Conservation (phyloP, 129 eudicot genomes). For the Saposhnikovia divaricata region DNA sequence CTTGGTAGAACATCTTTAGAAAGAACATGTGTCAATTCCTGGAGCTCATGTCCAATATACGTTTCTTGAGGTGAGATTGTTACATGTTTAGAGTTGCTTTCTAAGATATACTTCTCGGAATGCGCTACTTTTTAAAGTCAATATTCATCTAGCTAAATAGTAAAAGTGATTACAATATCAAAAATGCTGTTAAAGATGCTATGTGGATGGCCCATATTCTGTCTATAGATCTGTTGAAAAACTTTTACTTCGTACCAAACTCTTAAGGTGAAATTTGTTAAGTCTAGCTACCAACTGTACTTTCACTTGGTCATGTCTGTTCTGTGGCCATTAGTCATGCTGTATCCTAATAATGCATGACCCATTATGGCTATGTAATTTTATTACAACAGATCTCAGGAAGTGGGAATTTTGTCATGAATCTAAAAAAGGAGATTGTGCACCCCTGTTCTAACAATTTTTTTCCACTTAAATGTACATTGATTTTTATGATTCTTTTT, state of each 20-base stretch:
- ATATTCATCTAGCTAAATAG: too few relatives aligned
- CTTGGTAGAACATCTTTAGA: conserved; percentile 71
- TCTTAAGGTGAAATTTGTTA: neutral
- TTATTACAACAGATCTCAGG: too few relatives aligned
- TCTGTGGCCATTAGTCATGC: neutral
- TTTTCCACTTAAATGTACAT: neutral
- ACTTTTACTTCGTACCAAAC: neutral
- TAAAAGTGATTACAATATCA: too few relatives aligned
- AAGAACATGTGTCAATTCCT: conserved; percentile 57
- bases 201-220: too few relatives aligned
- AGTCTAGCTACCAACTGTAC: neutral
- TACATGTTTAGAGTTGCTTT: neutral
- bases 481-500: too few relatives aligned
- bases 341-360: neutral
- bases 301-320: neutral
- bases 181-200: too few relatives aligned
- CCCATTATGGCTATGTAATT: neutral
- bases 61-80: conserved; percentile 61
- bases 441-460: too few relatives aligned
- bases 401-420: too few relatives aligned
- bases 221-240: neutral
- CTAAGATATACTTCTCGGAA: too few relatives aligned
- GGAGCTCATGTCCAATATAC: conserved; percentile 56
- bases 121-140: too few relatives aligned
- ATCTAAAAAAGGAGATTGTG: too few relatives aligned